Conservation (phyloP, 2,329 filamentous ascomycete genomes). For the Sclerotinia trifoliorum region DNA sequence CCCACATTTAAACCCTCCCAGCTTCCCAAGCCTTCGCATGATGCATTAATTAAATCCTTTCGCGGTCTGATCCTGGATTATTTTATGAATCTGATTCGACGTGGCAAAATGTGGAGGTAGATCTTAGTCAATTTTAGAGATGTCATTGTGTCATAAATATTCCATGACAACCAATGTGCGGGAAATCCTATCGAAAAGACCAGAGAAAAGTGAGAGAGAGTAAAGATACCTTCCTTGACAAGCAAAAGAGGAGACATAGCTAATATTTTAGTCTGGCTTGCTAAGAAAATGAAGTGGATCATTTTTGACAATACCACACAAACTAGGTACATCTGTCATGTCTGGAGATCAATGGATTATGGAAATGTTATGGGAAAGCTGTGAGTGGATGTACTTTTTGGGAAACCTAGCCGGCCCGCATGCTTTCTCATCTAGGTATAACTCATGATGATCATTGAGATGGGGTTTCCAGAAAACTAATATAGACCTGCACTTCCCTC, state of each 20-base stretch:
- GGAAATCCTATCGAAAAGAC: background rate
- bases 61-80: background rate
- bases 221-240: background rate
- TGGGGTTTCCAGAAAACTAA: background rate
- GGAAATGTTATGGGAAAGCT: background rate
- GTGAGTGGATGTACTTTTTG: slow-evolving; percentile 2
- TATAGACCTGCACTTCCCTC: slow-evolving; percentile 7
- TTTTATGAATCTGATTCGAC: background rate
- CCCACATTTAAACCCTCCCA: background rate
- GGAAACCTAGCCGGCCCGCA: background rate
- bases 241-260: background rate
- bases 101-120: slow-evolving; percentile 19
- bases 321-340: background rate
- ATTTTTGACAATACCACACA: background rate
- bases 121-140: slow-evolving; percentile 10
- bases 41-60: slow-evolving; percentile 9
- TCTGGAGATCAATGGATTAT: slow-evolving; percentile 9
- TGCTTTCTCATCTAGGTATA: slow-evolving; percentile 11
- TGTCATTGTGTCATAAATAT: slow-evolving; percentile 13
- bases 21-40: background rate
- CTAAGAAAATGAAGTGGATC: background rate
- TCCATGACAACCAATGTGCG: background rate
- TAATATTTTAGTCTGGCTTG: background rate
- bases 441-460: slow-evolving; percentile 1
- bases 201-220: background rate